Conservation (phyloP, 169 alveolate genomes). For the Eimeria tenella region DNA sequence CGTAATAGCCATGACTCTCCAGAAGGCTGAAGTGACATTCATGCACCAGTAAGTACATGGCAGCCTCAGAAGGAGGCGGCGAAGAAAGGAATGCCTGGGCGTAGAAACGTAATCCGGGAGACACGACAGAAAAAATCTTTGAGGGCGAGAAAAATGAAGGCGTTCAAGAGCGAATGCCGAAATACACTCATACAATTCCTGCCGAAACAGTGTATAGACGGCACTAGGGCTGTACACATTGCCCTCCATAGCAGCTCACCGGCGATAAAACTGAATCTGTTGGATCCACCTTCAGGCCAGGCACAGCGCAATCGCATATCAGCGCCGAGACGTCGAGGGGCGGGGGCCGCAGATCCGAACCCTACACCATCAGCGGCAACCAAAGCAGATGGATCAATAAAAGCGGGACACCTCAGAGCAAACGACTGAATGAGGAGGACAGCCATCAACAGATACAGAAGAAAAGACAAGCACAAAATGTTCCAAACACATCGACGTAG, state of each 20-base stretch:
- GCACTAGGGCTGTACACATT: not conserved
- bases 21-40: slow-evolving; percentile 50
- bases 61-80: slow-evolving; percentile 73
- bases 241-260: not conserved
- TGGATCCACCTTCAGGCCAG: slow-evolving; percentile 71
- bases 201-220: not conserved
- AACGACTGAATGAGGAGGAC: not conserved
- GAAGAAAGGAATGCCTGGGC: slow-evolving; percentile 33
- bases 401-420: not conserved
- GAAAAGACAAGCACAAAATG: not conserved
- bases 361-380: slow-evolving; percentile 44
- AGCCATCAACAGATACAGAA: not conserved
- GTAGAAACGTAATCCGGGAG: not conserved
- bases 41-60: slow-evolving; percentile 60
- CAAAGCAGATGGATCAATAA: not conserved
- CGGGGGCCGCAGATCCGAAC: slow-evolving; percentile 22
- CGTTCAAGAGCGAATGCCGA: not conserved
- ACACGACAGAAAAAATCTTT: not conserved
- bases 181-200: not conserved
- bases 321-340: slow-evolving; percentile 64
- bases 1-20: slow-evolving; percentile 42
- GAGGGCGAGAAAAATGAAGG: not conserved
- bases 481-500: not conserved
- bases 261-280: slow-evolving; percentile 69
- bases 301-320: slow-evolving; percentile 60